Evolutionary conservation across 805 yeast species (phyloP), one percentile per base, ranked within the genome.

Genomic region (Yamadazyma ubonensis): DNA sequence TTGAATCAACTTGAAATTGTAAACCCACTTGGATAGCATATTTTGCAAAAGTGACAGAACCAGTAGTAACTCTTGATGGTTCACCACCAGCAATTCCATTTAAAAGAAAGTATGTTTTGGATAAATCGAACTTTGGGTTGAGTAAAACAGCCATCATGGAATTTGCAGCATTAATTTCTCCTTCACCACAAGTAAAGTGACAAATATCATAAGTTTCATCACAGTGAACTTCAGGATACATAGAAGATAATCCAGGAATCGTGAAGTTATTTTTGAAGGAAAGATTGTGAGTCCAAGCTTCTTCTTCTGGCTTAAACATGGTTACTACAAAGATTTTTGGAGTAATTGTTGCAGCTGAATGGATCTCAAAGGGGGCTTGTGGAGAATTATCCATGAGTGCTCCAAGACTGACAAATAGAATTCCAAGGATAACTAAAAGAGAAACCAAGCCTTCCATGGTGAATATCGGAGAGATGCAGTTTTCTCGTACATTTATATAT

Each of bases 21-120:
- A 79, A 65, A 21, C 69, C 82, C 37, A 75, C 81, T 53, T 78
- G 83, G 37, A 81, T 76, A 7, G 84, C 81, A 56, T 65, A 81
- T 50, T 71, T 73, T 27, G 84, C 72, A 51, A 76, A 76, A 1
- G 83, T 72, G 36, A 75, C 85, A 16, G 80, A 72, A 27, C 84
- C 86, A 39, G 79, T 51, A 20, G 84, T 73, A 39, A 78, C 79
- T 46, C 62, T 54, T 30, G 63, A 46, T 21, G 86, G 86, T 47
- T 76, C 73, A 40, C 80, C 77, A 44, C 85, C 86, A 9, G 79
- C 84, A 53, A 80, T 81, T 55, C 86, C 86, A 16, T 81, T 80
- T 45, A 78, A 63, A 49, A 80, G 49, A 65, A 77, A 81, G 65
- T 78, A 80, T 30, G 86, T 78, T 50, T 74, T 70, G 26, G 77